Percentiles rank a stretch among this genome's conserved stretches.
These are phyloP conservation scores for Nothophaeocryptopus gaeumannii DNA, from an alignment of 2,329 filamentous ascomycete genomes.

Conservation along the genomic window DNA sequence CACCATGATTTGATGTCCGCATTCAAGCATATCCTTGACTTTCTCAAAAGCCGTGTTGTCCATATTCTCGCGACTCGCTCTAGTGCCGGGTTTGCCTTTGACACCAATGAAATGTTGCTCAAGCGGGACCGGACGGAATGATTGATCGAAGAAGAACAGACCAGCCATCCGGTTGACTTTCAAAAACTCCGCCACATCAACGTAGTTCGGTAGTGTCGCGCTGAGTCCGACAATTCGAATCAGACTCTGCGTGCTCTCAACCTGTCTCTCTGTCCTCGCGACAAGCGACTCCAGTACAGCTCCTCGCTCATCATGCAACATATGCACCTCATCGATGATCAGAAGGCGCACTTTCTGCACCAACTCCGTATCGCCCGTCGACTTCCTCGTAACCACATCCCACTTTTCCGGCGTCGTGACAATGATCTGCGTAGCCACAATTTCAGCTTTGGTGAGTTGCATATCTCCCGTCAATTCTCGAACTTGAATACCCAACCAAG, in stretches of 20 bases:
- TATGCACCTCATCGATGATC: constrained; percentile 98
- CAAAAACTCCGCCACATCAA: constrained; percentile 95
- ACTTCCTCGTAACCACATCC: constrained; percentile 97
- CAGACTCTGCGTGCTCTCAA: constrained; percentile 94
- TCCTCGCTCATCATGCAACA: constrained; percentile 97
- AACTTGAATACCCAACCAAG: constrained; percentile 89
- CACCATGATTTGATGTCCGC: constrained; percentile 97
- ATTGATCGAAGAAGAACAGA: constrained; percentile 93
- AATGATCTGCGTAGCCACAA: constrained; percentile 93
- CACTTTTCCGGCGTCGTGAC: constrained; percentile 99
- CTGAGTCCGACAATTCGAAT: constrained; percentile 96
- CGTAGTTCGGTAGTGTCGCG: constrained; percentile 91
- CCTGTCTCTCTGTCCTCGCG: constrained; percentile 89
- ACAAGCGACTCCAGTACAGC: constrained; percentile 95
- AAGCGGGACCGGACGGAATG: constrained; percentile 90
- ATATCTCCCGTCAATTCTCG: constrained; percentile 97
- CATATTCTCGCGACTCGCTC: constrained; percentile 81
- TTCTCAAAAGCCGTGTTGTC: constrained; percentile 90
- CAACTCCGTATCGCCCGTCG: constrained; percentile 92
- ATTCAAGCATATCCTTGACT: constrained; percentile 84
- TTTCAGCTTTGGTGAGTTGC: constrained; percentile 96
- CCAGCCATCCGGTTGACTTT: constrained; percentile 92
- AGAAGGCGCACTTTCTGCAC: constrained; percentile 95
- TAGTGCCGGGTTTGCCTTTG: constrained; percentile 81
- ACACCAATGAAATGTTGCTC: constrained; percentile 98